These are phyloP conservation scores for Trametes cinnabarina DNA, from an alignment of 768 basidiomycete species.

Conservation along the genomic window DNA sequence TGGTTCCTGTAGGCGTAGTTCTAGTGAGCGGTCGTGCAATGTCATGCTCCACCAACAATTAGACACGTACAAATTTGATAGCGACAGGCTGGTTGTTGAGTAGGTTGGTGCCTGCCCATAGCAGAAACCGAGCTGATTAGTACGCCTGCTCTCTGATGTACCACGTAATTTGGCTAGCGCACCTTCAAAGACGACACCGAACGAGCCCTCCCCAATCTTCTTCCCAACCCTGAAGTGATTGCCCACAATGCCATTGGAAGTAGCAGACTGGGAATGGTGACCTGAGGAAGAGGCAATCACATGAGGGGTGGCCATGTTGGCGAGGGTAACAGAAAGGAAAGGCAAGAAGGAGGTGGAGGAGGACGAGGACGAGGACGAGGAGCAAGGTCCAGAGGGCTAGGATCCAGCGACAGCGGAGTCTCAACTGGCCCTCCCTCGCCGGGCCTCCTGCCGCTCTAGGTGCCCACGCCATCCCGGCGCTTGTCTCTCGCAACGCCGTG, in stretches of 20 bases:
- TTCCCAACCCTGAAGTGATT: slow-evolving; percentile 88
- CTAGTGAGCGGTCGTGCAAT: background rate
- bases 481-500: background rate
- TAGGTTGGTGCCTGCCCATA: slow-evolving; percentile 71
- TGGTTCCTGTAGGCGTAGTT: slow-evolving; percentile 60
- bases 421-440: slow-evolving; percentile 13
- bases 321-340: slow-evolving; percentile 17
- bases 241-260: slow-evolving; percentile 73
- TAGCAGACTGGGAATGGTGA: slow-evolving; percentile 58
- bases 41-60: background rate
- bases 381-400: background rate
- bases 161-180: slow-evolving; percentile 24
- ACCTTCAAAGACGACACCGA: slow-evolving; percentile 98
- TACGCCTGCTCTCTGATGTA: background rate
- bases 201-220: slow-evolving; percentile 99
- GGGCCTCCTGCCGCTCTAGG: slow-evolving; percentile 5
- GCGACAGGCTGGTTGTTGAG: slow-evolving; percentile 86
- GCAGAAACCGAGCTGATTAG: background rate
- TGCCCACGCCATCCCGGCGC: slow-evolving; percentile 1
- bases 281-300: slow-evolving; percentile 77
- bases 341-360: slow-evolving; percentile 15
- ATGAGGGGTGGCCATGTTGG: slow-evolving; percentile 74
- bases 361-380: slow-evolving; percentile 10
- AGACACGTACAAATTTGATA: slow-evolving; percentile 85
- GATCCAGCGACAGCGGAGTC: slow-evolving; percentile 22